Evolutionary conservation across 306 rosid genomes (phyloP), one percentile per base, ranked within the genome.

Genomic region (Sechiopsis laciniata): DNA sequence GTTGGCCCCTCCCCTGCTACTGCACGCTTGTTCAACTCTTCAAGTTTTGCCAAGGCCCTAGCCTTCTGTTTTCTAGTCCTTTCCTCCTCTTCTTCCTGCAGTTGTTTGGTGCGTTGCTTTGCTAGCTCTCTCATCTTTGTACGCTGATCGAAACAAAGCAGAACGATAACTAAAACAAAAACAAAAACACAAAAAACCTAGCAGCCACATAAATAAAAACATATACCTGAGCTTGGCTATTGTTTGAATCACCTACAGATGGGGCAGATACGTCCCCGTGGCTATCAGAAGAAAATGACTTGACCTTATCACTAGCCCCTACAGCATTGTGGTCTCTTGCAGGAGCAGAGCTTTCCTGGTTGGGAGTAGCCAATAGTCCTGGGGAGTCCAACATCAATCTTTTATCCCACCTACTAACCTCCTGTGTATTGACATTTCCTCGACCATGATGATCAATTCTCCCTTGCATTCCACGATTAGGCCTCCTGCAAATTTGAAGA

Each of bases 61-160:
- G 88, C 95, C 77, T 45, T 83, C 80, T 85, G 99, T 86, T 80
- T 87, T 82, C 91, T 87, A 59, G 59, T 80, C 50, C 90, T 83
- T 76, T 89, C 97, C 83, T 89, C 97, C 80, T 94, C 97, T 80
- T 94, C 96, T 84, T 91, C 96, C 83, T 80, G 94, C 71, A 89
- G 82, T 80, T 91, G 90, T 80, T 76, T 91, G 57, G 96, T 83
- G 54, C 88, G 88, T 50, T 91, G 97, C 82, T 82, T 88, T 72
- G 90, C 94, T 78, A 85, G 75, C 78, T 89, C 98, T 83, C 77
- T 87, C 80, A 78, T 80, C 82, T 86, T 87, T 73, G 82, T 75
- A 77, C 80, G 95, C 99, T 94, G 86, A 81, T 52, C 13, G 71
- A 63, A 74, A 78, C 71, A 64, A 55, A 73, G 40, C 54, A 57